Percentiles rank a stretch among this genome's conserved stretches.
phyloP scores from a whole-genome alignment of 805 yeast species.

The Candida caryicola region DNA sequence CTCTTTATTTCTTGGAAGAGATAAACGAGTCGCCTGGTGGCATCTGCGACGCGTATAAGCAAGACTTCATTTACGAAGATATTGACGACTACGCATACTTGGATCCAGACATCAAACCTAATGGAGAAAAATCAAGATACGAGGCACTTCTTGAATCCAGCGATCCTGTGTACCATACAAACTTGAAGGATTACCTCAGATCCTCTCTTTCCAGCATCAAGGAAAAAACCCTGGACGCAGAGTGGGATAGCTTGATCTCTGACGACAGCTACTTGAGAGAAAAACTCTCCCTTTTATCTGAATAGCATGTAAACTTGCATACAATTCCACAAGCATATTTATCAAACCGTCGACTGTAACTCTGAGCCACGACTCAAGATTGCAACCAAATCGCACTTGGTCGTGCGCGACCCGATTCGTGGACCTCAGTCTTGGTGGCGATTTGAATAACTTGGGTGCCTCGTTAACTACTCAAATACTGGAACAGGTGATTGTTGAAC shows the following conservation, averaged over 20 bases:
- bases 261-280: not conserved
- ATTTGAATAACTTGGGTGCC: not conserved
- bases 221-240: conserved; percentile 3
- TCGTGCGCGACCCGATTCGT: not conserved
- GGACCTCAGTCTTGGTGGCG: not conserved
- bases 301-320: not conserved
- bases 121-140: conserved; percentile 43
- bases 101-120: conserved; percentile 40
- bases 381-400: not conserved
- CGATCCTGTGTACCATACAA: conserved; percentile 43
- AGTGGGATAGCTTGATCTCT: not conserved
- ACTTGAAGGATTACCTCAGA: conserved; percentile 45
- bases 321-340: no score
- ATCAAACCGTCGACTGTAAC: no score
- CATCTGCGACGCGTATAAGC: conserved; percentile 33
- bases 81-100: conserved; percentile 41
- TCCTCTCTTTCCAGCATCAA: conserved; percentile 26
- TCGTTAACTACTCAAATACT: not conserved
- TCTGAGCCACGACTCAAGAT: no score
- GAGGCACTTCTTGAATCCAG: conserved; percentile 24
- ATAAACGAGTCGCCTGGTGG: conserved; percentile 53
- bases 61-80: conserved; percentile 38
- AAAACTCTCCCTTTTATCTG: not conserved
- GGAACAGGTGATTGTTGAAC: not conserved
- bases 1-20: conserved; percentile 63